Evolutionary conservation across 768 basidiomycete genomes (phyloP).

Genomic region (Wakefieldia striispora): DNA sequence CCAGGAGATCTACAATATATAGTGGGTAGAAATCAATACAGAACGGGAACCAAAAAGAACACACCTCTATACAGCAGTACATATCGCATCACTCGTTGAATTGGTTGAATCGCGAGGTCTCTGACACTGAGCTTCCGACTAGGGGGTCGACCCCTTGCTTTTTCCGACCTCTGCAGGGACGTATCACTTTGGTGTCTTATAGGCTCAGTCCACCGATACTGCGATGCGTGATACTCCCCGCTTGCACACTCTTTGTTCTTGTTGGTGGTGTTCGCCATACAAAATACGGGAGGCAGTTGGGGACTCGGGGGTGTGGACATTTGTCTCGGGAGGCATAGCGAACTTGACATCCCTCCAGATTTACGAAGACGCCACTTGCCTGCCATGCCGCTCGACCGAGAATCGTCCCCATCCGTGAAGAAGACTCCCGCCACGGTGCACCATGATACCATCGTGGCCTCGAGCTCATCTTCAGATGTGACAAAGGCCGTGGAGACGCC

Average conservation of each 20-base stretch:
- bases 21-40: conserved; percentile 1
- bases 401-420: conserved; percentile 31
- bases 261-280: conserved; percentile 5
- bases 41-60: conserved; percentile 11
- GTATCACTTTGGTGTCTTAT: neutral
- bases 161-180: conserved; percentile 1
- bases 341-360: conserved; percentile 6
- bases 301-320: conserved; percentile 7
- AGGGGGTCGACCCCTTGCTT: neutral
- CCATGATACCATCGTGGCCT: conserved; percentile 58
- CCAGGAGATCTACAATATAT: conserved; percentile 44
- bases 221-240: conserved; percentile 3
- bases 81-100: conserved; percentile 63
- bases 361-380: conserved; percentile 27
- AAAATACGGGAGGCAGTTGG: conserved; percentile 9
- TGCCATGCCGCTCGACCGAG: conserved; percentile 7
- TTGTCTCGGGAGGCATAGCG: conserved; percentile 5
- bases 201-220: neutral
- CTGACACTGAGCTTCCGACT: conserved; percentile 37
- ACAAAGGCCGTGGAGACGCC: conserved; percentile 64
- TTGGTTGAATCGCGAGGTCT: conserved; percentile 62
- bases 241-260: conserved; percentile 1
- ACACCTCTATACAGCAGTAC: conserved; percentile 59
- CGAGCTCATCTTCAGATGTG: conserved; percentile 48
- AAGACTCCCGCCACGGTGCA: conserved; percentile 32